phyloP scores from a whole-genome alignment of 352 stramenopile species.

The Aphanomyces invadans region DNA sequence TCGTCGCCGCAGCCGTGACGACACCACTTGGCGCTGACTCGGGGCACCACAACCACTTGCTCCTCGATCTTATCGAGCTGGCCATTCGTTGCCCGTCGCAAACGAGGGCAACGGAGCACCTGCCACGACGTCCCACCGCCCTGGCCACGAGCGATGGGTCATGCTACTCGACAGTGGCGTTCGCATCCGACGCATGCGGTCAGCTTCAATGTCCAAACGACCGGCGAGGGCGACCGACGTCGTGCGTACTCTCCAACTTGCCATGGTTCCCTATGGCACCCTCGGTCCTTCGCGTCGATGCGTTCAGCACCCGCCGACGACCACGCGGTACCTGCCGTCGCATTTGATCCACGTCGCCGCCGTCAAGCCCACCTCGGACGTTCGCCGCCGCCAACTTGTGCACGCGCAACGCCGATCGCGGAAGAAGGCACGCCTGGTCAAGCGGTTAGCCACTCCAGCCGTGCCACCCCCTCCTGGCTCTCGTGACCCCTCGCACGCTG shows the following conservation, averaged over 20 bases:
- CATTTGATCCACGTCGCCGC: background rate
- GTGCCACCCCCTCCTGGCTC: background rate
- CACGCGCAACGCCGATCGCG: background rate
- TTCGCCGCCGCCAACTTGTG: conserved; percentile 1
- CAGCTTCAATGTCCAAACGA: no score
- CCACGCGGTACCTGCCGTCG: background rate
- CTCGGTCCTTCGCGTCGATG: background rate
- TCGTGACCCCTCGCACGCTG: background rate
- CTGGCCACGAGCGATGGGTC: no score
- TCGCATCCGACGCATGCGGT: no score
- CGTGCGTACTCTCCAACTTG: background rate
- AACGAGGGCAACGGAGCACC: no score
- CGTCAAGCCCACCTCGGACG: background rate
- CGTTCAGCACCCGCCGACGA: background rate
- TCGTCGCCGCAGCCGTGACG: no score
- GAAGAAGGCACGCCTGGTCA: background rate
- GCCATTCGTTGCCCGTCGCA: no score
- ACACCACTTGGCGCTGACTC: no score
- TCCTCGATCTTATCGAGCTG: no score
- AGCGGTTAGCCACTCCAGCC: background rate
- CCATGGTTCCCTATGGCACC: background rate
- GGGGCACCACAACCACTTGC: no score
- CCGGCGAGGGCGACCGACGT: no score
- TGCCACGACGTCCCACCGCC: no score
- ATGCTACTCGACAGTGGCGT: no score